Evolutionary conservation across 2,329 filamentous ascomycete genomes (phyloP).

Genomic region (Calonectria leucothoes): DNA sequence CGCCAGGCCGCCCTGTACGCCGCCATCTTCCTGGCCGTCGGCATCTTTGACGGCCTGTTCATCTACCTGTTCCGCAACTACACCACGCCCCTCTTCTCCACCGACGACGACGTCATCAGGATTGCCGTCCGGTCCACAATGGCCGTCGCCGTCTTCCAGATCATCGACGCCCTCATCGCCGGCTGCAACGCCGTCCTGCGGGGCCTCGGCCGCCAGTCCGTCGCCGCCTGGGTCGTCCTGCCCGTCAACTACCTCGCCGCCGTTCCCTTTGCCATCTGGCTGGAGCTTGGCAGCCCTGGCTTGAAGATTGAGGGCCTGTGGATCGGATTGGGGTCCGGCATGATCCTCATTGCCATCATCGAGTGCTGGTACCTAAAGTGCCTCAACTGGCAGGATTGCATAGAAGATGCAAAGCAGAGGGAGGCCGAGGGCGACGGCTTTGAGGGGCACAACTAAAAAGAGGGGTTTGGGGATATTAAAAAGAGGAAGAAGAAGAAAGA

Average conservation of each 20-base stretch:
- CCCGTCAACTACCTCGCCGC: conserved; percentile 51
- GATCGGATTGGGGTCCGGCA: conserved; percentile 38
- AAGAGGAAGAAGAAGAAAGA: neutral
- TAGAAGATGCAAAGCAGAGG: conserved; percentile 35
- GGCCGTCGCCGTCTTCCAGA: conserved; percentile 14
- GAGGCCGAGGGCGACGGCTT: conserved; percentile 14
- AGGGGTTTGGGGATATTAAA: neutral
- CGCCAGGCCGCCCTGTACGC: conserved; percentile 47
- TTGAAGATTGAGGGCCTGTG: conserved; percentile 40
- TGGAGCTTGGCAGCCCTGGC: conserved; percentile 45
- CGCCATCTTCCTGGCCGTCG: conserved; percentile 46
- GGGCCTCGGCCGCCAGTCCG: conserved; percentile 51
- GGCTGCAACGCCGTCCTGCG: conserved; percentile 52
- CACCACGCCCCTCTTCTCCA: conserved; percentile 10
- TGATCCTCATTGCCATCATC: conserved; percentile 36
- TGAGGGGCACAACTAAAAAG: neutral
- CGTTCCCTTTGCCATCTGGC: conserved; percentile 53
- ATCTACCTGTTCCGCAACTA: conserved; percentile 16
- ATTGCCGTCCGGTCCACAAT: conserved; percentile 17
- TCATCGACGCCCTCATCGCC: conserved; percentile 25
- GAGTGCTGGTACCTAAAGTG: conserved; percentile 40
- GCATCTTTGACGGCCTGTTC: conserved; percentile 47
- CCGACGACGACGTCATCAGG: conserved; percentile 1
- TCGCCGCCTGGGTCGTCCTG: conserved; percentile 51
- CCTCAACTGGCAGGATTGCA: conserved; percentile 38